A percentile compares a stretch with the other conserved stretches of the same genome.
phyloP scores from a whole-genome alignment of 2,329 filamentous ascomycete genomes.

The Ophiostoma novo-ulmi region DNA sequence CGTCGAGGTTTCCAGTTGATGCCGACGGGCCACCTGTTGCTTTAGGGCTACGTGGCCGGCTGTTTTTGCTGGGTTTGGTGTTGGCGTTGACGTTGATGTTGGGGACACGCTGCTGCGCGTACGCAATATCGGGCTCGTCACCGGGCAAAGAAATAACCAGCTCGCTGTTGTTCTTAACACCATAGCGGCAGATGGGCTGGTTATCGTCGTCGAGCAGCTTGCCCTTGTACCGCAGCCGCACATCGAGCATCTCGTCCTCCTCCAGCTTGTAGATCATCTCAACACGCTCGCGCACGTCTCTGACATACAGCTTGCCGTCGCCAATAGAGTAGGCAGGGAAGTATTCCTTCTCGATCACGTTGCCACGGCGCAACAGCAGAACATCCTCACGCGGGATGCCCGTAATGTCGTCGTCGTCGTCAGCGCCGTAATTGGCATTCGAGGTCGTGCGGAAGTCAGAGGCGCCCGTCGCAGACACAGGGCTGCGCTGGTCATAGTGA shows the following conservation, averaged over 20 bases:
- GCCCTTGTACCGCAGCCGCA: conserved; percentile 71
- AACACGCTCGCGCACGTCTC: conserved; percentile 62
- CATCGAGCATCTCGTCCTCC: conserved; percentile 45
- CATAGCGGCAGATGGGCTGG: conserved; percentile 52
- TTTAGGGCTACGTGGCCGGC: conserved; percentile 16
- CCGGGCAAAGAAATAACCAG: conserved; percentile 56
- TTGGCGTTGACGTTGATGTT: background rate
- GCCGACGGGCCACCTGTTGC: conserved; percentile 32
- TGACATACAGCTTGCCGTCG: conserved; percentile 63
- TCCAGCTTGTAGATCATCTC: conserved; percentile 61
- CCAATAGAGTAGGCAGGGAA: conserved; percentile 73
- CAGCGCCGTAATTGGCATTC: conserved; percentile 23
- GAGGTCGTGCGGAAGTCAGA: conserved; percentile 26
- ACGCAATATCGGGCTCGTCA: conserved; percentile 31
- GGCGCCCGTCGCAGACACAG: conserved; percentile 21
- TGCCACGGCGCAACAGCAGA: conserved; percentile 63
- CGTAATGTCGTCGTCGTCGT: conserved; percentile 29
- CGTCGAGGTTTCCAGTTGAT: conserved; percentile 32
- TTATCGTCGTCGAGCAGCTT: conserved; percentile 61
- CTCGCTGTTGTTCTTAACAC: conserved; percentile 59
- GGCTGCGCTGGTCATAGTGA: conserved; percentile 27
- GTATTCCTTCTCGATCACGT: conserved; percentile 60
- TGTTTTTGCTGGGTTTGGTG: conserved; percentile 35
- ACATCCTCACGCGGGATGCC: conserved; percentile 58
- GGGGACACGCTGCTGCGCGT: background rate